Evolutionary conservation across 495 filamentous ascomycete genomes (phyloP), one percentile per base, ranked within the genome.

Genomic region (Tricharina praecox): DNA sequence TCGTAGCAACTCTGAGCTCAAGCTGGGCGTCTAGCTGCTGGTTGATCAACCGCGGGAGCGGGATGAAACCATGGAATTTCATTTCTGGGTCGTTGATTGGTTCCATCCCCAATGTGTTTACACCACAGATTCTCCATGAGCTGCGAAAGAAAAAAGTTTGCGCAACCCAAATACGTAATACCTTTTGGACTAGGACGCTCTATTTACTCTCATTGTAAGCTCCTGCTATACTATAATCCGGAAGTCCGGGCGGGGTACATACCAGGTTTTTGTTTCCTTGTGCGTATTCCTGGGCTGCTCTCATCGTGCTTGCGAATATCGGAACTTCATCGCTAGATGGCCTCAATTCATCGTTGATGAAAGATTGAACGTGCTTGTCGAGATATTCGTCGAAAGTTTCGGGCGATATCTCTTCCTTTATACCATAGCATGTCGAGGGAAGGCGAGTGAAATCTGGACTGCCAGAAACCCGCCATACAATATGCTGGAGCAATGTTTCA

Each of bases 81-180:
- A 56, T 53, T 24, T 34, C 48, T 23, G 34, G 53, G 11, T 60
- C 57, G 35, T 45, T 28, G 23, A 59, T 55, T 24, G n/a, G 50
- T 19, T 36, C 20, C 53, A 56, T 60, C 7, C 49, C 50, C 1
- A 49, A 53, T 30, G 46, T 50, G 13, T 59, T 52, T 41, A 3
- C 3, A 21, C 56, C 55, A 10, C 21, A 42, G 2, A 60, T 56
- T 25, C 57, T 60, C 50, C 58, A 60, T 10, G 45, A 38, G 5
- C 52, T 47, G 23, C 52, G 60, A 38, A 60, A 60, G 50, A 56
- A 60, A 28, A 60, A 41, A 4, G 51, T 53, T 47, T 60, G 57
- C 7, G 57, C 57, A 4, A 56, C 50, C 56, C 56, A 60, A 33
- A 60, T 59, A 4, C 50, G 56, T 32, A 60, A 40, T 3, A 56